phyloP scores from a whole-genome alignment of 2,329 filamentous ascomycete species.

The Trichoderma hamatum region DNA sequence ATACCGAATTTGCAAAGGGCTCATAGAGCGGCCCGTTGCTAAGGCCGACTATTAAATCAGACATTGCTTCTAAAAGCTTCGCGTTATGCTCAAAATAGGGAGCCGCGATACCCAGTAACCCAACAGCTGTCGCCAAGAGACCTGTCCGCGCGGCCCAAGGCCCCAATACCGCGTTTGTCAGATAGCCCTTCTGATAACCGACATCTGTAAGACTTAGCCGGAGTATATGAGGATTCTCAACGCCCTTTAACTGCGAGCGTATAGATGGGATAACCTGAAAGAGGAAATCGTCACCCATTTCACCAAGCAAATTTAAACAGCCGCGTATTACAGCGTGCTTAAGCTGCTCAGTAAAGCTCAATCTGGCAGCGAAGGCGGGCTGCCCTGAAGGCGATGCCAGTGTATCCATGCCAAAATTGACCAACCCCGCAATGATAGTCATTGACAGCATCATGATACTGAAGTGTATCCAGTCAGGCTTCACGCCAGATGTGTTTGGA shows the following conservation, averaged over 20 bases:
- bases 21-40: not conserved
- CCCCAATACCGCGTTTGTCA: not conserved
- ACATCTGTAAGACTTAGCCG: not conserved
- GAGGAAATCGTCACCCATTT: not conserved
- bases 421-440: not conserved
- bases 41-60: not conserved
- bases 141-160: not conserved
- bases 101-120: not conserved
- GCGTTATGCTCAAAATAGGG: not conserved
- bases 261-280: not conserved
- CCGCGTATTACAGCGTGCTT: not conserved
- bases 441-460: not conserved
- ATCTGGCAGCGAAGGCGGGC: not conserved
- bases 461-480: not conserved
- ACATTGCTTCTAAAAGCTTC: not conserved
- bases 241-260: not conserved
- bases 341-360: not conserved
- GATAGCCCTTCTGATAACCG: not conserved
- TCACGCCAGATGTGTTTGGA: not conserved
- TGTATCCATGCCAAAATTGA: not conserved
- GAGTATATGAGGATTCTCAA: not conserved
- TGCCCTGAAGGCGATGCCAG: not conserved
- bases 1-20: not conserved
- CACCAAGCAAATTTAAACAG: not conserved
- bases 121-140: not conserved